Conservation (phyloP, 169 alveolate genomes). For the Fabrea salina region DNA sequence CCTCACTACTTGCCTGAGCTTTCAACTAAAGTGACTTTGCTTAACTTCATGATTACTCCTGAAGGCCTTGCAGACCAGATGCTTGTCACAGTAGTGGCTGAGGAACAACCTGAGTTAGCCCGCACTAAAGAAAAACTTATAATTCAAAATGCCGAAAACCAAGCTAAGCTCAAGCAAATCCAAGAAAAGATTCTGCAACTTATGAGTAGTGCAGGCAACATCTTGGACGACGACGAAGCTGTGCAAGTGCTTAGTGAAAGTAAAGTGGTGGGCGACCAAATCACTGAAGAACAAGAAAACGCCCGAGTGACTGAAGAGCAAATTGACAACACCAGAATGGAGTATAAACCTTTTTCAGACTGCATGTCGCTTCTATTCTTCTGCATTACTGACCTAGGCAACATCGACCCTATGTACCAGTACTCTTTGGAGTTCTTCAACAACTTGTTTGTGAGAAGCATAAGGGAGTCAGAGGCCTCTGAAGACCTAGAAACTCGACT, state of each 20-base stretch:
- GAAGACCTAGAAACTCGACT: conserved; percentile 62
- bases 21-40: conserved; percentile 81
- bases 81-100: conserved; percentile 76
- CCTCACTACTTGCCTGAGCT: conserved; percentile 92
- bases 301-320: conserved; percentile 80
- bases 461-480: conserved; percentile 49
- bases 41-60: conserved; percentile 85
- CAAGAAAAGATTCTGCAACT: conserved; percentile 82
- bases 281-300: conserved; percentile 69
- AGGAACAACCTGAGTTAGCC: conserved; percentile 83
- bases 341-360: conserved; percentile 69
- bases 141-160: conserved; percentile 75
- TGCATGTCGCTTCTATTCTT: conserved; percentile 77
- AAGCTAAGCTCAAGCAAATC: conserved; percentile 69
- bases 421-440: conserved; percentile 76
- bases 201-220: conserved; percentile 69
- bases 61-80: conserved; percentile 85
- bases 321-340: conserved; percentile 81
- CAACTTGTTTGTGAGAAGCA: conserved; percentile 52
- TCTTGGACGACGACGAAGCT: conserved; percentile 79
- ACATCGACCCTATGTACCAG: conserved; percentile 86
- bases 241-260: conserved; percentile 77
- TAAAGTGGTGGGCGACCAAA: conserved; percentile 73
- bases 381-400: conserved; percentile 80
- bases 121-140: conserved; percentile 76